Conservation (phyloP, 2,329 filamentous ascomycete genomes). For the Colletotrichum cuscutae region DNA sequence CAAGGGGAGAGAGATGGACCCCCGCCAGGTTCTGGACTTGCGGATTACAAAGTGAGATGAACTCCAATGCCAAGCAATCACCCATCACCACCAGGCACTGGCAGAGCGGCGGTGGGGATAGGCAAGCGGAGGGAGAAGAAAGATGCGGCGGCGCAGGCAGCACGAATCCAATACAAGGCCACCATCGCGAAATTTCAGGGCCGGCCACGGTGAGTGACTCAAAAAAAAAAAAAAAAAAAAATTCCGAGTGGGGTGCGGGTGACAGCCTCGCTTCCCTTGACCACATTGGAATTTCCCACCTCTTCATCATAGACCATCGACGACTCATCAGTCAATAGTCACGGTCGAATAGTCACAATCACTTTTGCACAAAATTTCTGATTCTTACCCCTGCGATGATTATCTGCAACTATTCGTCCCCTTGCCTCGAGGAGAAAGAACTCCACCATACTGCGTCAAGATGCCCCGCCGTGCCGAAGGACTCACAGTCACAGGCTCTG, state of each 20-base stretch:
- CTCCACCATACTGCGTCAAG: too few species aligned
- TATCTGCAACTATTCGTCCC: too few species aligned
- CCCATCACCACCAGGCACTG: neutral
- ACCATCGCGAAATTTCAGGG: neutral
- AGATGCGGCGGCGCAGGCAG: neutral
- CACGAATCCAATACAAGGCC: neutral
- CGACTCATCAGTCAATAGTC: too few species aligned
- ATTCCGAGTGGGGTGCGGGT: neutral
- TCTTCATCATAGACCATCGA: too few species aligned
- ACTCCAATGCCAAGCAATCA: conserved; percentile 15
- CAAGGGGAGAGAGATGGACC: neutral
- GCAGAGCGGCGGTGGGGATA: neutral
- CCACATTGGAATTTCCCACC: neutral
- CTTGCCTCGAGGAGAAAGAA: too few species aligned
- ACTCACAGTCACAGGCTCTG: neutral
- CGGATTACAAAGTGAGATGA: neutral
- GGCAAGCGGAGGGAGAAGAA: neutral
- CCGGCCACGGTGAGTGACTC: neutral
- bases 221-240: too few species aligned
- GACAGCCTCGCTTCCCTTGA: neutral
- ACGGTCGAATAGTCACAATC: too few species aligned
- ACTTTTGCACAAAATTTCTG: neutral
- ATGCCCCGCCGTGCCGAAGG: neutral
- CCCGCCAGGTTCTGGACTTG: conserved; percentile 18
- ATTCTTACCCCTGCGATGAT: neutral